Percentiles rank a stretch among this genome's conserved stretches.
These are phyloP conservation scores for Teunomyces stri DNA, from an alignment of 805 yeast species.

Conservation along the genomic window DNA sequence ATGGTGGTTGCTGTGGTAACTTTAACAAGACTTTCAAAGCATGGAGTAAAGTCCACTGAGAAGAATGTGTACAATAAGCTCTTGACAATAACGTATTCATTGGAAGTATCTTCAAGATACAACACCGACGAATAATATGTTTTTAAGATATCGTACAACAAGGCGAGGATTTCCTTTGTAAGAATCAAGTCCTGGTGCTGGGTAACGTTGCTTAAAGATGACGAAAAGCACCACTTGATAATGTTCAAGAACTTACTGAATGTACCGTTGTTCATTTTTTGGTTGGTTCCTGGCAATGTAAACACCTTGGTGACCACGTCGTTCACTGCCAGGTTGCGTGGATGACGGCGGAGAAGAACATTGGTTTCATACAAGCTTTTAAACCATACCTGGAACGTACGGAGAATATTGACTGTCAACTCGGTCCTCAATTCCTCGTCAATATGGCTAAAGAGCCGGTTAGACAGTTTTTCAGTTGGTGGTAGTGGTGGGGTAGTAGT, in stretches of 20 bases:
- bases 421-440: conserved; percentile 22
- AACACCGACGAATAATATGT: conserved; percentile 16
- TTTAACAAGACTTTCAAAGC: conserved; percentile 17
- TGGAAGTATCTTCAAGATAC: conserved; percentile 12
- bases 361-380: conserved; percentile 12
- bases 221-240: conserved; percentile 16
- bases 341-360: not conserved
- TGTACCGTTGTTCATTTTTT: conserved; percentile 12
- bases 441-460: conserved; percentile 13
- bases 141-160: conserved; percentile 25
- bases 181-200: conserved; percentile 14
- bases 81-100: conserved; percentile 18
- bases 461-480: too few relatives aligned
- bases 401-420: conserved; percentile 21
- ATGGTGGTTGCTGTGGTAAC: conserved; percentile 10
- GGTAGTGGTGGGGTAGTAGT: too few relatives aligned
- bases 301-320: conserved; percentile 18
- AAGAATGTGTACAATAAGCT: conserved; percentile 23
- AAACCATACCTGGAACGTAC: conserved; percentile 23
- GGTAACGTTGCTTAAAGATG: conserved; percentile 13
- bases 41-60: conserved; percentile 20
- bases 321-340: conserved; percentile 2
- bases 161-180: conserved; percentile 25
- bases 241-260: conserved; percentile 15
- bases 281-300: conserved; percentile 15